Percentiles rank a stretch among this genome's conserved stretches.
These are phyloP conservation scores for Tuber melanosporum DNA, from an alignment of 495 filamentous ascomycete species.

Conservation along the genomic window DNA sequence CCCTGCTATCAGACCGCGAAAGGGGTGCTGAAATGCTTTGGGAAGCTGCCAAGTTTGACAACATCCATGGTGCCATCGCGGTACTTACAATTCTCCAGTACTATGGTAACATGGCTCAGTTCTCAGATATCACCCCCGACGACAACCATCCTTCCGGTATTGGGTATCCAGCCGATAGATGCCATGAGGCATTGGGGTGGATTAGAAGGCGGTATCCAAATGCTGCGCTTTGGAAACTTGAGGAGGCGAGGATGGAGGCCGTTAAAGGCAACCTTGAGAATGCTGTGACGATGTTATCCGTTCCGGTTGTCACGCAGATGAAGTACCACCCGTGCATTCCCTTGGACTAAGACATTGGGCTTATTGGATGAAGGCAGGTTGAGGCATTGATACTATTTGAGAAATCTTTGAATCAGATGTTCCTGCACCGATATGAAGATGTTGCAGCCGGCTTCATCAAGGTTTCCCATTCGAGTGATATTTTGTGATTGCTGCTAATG, in stretches of 20 bases:
- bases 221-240: constrained; percentile 78
- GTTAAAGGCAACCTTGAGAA: constrained; percentile 60
- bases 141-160: constrained; percentile 51
- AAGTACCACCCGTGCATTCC: constrained; percentile 60
- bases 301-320: constrained; percentile 60
- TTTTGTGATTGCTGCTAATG: constrained; percentile 18
- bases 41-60: constrained; percentile 80
- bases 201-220: constrained; percentile 77
- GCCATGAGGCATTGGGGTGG: constrained; percentile 59
- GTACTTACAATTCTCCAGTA: constrained; percentile 73
- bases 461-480: constrained; percentile 41
- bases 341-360: background rate
- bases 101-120: constrained; percentile 77
- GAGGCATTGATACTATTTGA: constrained; percentile 59
- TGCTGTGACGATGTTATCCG: constrained; percentile 58
- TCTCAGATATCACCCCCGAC: constrained; percentile 77
- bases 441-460: constrained; percentile 68
- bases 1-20: constrained; percentile 57
- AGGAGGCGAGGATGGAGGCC: constrained; percentile 75
- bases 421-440: constrained; percentile 62
- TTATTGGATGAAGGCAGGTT: constrained; percentile 44
- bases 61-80: constrained; percentile 86
- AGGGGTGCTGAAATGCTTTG: constrained; percentile 79
- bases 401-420: constrained; percentile 70
- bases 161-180: constrained; percentile 66